phyloP scores from a whole-genome alignment of 148 eudicot species.

The Fagopyrum homotropicum region DNA sequence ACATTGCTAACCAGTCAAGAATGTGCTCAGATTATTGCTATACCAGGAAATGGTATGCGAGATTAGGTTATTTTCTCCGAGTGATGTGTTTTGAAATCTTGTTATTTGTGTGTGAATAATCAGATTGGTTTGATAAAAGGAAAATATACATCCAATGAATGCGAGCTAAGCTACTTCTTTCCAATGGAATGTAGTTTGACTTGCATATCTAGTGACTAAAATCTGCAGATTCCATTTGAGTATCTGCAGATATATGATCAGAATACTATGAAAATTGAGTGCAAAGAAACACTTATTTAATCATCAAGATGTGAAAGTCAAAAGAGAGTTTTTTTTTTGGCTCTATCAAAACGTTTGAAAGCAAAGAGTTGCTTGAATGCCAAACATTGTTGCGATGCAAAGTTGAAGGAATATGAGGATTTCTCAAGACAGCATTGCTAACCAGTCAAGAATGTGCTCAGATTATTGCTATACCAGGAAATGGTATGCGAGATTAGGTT shows the following conservation, averaged over 20 bases:
- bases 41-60: neutral
- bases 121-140: constrained; percentile 1
- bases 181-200: neutral
- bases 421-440: too few species aligned
- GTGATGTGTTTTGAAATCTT: neutral
- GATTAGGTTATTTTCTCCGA: neutral
- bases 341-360: neutral
- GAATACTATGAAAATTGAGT: neutral
- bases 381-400: neutral
- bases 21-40: too few species aligned
- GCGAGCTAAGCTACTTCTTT: neutral
- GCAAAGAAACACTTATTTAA: too few species aligned
- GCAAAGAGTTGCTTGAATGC: too few species aligned
- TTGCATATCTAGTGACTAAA: neutral
- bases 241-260: neutral
- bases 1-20: too few species aligned
- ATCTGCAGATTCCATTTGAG: neutral
- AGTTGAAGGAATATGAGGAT: too few species aligned
- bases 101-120: neutral
- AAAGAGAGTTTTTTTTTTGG: neutral
- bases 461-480: too few species aligned
- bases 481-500: neutral
- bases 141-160: neutral
- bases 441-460: too few species aligned
- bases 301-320: too few species aligned